A percentile compares a stretch with the other conserved stretches of the same genome.
These are phyloP conservation scores for Zizania latifolia DNA, from an alignment of 176 grass and related monocot species.

Conservation along the genomic window DNA sequence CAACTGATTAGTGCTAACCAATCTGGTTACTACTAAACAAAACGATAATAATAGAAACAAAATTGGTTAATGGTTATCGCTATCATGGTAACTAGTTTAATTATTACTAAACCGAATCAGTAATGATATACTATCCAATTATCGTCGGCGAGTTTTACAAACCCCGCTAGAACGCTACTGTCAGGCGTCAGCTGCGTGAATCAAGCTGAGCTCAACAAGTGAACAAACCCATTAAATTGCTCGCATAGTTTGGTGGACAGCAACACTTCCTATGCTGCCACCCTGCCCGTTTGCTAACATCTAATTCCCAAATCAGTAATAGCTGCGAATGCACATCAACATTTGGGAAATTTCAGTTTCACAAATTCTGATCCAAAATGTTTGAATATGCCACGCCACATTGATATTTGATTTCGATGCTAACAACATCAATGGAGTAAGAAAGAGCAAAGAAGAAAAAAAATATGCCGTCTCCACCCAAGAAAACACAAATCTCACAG, in stretches of 20 bases:
- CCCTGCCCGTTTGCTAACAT: no score
- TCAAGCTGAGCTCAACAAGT: no score
- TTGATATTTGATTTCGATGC: background rate
- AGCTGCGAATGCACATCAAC: background rate
- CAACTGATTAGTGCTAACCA: no score
- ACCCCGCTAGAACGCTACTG: no score
- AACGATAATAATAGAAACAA: no score
- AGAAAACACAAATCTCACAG: constrained; percentile 16
- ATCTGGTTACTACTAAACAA: no score
- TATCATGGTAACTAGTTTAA: no score
- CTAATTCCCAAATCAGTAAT: background rate
- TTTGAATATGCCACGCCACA: background rate
- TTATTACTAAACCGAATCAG: no score
- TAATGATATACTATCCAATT: no score
- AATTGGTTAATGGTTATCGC: no score
- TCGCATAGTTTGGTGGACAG: background rate
- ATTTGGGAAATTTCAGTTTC: background rate
- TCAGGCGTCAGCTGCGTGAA: no score
- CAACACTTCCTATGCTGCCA: background rate
- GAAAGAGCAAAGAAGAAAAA: constrained; percentile 4
- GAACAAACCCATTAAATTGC: background rate
- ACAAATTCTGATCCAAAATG: background rate
- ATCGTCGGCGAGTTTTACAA: no score
- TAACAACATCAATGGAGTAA: constrained; percentile 20
- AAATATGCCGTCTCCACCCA: background rate